These are phyloP conservation scores for Brassica cretica DNA, from an alignment of 345 rosid species.

Conservation along the genomic window DNA sequence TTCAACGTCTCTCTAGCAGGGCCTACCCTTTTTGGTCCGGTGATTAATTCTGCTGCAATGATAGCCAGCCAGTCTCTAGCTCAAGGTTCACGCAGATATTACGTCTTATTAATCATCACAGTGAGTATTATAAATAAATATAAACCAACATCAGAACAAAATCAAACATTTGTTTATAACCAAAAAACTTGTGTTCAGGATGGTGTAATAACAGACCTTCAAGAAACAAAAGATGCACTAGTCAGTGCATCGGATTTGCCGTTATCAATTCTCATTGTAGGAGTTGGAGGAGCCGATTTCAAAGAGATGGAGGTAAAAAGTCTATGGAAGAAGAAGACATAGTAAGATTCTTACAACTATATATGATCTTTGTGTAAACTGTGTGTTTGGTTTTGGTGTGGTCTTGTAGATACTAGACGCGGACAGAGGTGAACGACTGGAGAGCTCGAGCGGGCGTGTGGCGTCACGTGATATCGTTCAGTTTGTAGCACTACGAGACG, in stretches of 20 bases:
- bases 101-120: constrained; percentile 80
- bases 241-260: constrained; percentile 95
- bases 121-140: constrained; percentile 43
- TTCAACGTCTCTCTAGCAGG: constrained; percentile 91
- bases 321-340: neutral
- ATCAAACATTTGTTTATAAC: constrained; percentile 3
- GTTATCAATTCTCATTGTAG: constrained; percentile 82
- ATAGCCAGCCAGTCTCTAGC: constrained; percentile 77
- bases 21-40: constrained; percentile 92
- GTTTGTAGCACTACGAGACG: constrained; percentile 78
- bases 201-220: constrained; percentile 95
- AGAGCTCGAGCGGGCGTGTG: constrained; percentile 79
- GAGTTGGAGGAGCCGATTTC: constrained; percentile 98
- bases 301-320: constrained; percentile 90
- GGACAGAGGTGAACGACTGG: constrained; percentile 84
- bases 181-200: constrained; percentile 49
- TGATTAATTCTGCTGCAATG: constrained; percentile 65
- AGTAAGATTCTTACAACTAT: constrained; percentile 4
- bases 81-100: constrained; percentile 61
- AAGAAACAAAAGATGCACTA: constrained; percentile 93
- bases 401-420: constrained; percentile 71
- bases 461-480: constrained; percentile 96
- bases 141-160: neutral
- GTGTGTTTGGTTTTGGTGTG: constrained; percentile 6
- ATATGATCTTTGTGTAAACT: constrained; percentile 9